Conservation (phyloP, 371 early-diverging fungal genomes). For the Mortierella sp. region DNA sequence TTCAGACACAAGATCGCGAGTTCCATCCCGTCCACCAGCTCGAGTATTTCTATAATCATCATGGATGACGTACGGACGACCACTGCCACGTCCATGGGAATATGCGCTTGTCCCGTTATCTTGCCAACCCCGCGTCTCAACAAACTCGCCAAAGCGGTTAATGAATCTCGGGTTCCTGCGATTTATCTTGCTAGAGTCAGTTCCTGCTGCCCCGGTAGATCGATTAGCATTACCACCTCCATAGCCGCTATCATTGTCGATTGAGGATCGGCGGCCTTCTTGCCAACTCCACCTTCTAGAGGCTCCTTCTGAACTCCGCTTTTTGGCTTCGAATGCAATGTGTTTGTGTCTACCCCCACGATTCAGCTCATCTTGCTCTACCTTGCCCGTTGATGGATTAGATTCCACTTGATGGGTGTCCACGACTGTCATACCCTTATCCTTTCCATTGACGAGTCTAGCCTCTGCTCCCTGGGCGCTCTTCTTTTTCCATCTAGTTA, state of each 20-base stretch:
- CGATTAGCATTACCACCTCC: slow-evolving; percentile 17
- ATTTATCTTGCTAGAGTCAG: too few species aligned
- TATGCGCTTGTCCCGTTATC: too few species aligned
- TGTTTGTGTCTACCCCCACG: neutral
- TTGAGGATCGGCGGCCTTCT: neutral
- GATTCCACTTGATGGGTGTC: neutral
- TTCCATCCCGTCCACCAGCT: slow-evolving; percentile 1
- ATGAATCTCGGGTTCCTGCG: too few species aligned
- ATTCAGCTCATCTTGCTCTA: neutral
- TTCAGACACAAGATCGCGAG: slow-evolving; percentile 18
- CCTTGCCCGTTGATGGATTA: neutral
- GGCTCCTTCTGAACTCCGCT: neutral
- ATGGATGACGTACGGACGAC: too few species aligned
- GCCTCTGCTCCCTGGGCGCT: neutral
- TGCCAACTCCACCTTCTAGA: neutral
- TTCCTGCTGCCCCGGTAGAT: too few species aligned
- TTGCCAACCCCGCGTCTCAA: too few species aligned
- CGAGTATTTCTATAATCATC: too few species aligned
- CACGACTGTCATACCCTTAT: neutral
- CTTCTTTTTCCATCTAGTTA: slow-evolving; percentile 1
- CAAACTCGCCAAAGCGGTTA: too few species aligned
- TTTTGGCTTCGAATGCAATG: neutral
- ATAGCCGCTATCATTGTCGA: slow-evolving; percentile 42
- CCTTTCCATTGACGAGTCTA: neutral
- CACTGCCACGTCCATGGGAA: too few species aligned